Conservation (phyloP, 257 asterid species). For the Solanum bukasovii region DNA sequence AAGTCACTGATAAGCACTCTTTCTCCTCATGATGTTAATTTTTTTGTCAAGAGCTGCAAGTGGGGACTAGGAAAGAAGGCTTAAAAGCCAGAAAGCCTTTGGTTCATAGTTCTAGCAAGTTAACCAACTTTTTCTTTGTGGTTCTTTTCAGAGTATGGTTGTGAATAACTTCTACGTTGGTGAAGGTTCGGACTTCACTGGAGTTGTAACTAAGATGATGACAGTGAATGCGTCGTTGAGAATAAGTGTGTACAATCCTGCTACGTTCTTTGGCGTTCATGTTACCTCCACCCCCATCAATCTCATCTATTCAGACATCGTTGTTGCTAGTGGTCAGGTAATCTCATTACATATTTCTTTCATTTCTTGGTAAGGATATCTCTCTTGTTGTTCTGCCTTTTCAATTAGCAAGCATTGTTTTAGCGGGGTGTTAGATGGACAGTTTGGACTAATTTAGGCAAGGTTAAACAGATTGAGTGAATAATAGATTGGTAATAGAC, state of each 20-base stretch:
- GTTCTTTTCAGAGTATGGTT: slow-evolving; percentile 50
- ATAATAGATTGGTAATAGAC: background rate
- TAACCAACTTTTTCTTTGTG: background rate
- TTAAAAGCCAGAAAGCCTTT: background rate
- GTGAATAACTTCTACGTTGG: slow-evolving; percentile 64
- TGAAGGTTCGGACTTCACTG: slow-evolving; percentile 69
- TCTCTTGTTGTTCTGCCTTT: background rate
- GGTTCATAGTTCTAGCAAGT: background rate
- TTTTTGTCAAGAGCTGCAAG: background rate
- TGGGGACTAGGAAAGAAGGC: background rate
- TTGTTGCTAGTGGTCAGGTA: slow-evolving; percentile 82
- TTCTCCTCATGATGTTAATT: background rate
- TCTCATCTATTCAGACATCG: slow-evolving; percentile 65
- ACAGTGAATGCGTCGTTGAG: slow-evolving; percentile 70
- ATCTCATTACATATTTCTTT: background rate
- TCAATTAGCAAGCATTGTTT: background rate
- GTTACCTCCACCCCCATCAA: slow-evolving; percentile 70
- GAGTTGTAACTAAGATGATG: slow-evolving; percentile 70
- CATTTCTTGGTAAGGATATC: background rate
- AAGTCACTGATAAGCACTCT: background rate
- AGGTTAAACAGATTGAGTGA: background rate
- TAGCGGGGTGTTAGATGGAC: background rate
- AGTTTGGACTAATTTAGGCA: background rate
- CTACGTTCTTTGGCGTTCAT: slow-evolving; percentile 80
- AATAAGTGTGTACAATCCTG: slow-evolving; percentile 71